Evolutionary conservation across 306 rosid species (phyloP).

Genomic region (Cercis canadensis): DNA sequence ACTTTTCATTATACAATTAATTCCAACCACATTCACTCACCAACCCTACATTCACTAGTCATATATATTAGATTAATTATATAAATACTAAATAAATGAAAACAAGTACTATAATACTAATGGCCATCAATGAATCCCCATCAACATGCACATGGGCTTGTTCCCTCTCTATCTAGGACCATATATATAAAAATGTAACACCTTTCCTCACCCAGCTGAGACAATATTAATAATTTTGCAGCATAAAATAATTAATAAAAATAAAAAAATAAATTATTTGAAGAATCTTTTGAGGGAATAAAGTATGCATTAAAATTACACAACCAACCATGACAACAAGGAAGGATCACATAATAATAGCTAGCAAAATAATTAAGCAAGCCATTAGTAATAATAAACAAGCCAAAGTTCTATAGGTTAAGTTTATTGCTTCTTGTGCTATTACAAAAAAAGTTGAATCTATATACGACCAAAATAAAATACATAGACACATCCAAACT

Average conservation of each 20-base stretch:
- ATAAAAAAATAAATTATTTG: slow-evolving; percentile 37
- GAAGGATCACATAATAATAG: slow-evolving; percentile 44
- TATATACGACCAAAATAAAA: slow-evolving; percentile 66
- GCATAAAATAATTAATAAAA: slow-evolving; percentile 12
- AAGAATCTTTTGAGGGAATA: slow-evolving; percentile 58
- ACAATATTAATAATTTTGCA: slow-evolving; percentile 36
- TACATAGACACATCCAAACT: slow-evolving; percentile 63
- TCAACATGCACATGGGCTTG: slow-evolving; percentile 87
- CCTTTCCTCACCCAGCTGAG: slow-evolving; percentile 46
- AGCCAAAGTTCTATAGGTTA: slow-evolving; percentile 64
- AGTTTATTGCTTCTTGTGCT: slow-evolving; percentile 75
- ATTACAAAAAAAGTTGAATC: slow-evolving; percentile 65
- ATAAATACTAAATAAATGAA: slow-evolving; percentile 46
- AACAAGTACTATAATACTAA: slow-evolving; percentile 39
- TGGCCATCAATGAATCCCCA: slow-evolving; percentile 60
- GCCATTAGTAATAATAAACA: slow-evolving; percentile 48
- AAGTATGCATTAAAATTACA: slow-evolving; percentile 53
- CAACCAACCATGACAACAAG: slow-evolving; percentile 65
- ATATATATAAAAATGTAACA: slow-evolving; percentile 36
- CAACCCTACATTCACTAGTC: slow-evolving; percentile 50
- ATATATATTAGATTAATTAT: slow-evolving; percentile 44
- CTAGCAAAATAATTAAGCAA: slow-evolving; percentile 4
- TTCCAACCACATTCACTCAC: slow-evolving; percentile 50
- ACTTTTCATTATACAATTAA: slow-evolving; percentile 34
- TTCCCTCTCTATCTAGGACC: slow-evolving; percentile 61